These are phyloP conservation scores for Hamamelis virginiana DNA, from an alignment of 164 flowering plant species.

Conservation along the genomic window DNA sequence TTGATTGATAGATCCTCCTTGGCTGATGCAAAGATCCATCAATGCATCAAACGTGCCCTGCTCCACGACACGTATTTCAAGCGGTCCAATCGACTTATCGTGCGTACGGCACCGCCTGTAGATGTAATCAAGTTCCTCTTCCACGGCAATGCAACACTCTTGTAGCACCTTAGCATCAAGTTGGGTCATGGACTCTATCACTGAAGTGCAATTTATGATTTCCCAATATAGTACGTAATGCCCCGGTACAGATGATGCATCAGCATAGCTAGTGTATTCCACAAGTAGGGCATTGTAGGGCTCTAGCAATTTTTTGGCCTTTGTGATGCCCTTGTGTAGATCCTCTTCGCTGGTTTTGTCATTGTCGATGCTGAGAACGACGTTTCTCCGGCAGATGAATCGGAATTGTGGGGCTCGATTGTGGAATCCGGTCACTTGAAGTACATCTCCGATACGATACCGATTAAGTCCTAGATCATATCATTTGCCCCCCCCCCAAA, in stretches of 20 bases:
- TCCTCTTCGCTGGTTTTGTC: conserved; percentile 91
- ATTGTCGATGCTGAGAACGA: conserved; percentile 70
- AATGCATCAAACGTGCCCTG: conserved; percentile 63
- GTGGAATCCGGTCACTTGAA: conserved; percentile 80
- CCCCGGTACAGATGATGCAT: conserved; percentile 72
- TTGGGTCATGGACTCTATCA: neutral
- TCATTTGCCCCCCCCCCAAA: conserved; percentile 1
- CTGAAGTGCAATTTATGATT: conserved; percentile 24
- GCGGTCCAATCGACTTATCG: conserved; percentile 73
- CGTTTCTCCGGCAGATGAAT: conserved; percentile 76
- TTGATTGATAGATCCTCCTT: conserved; percentile 81
- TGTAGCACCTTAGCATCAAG: conserved; percentile 30
- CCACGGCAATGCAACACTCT: conserved; percentile 67
- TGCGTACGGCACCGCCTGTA: conserved; percentile 61
- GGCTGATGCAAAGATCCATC: conserved; percentile 67
- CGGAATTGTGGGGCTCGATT: conserved; percentile 75
- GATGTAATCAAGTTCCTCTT: conserved; percentile 64
- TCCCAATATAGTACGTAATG: conserved; percentile 90
- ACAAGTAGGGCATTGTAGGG: conserved; percentile 54
- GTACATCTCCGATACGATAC: conserved; percentile 78
- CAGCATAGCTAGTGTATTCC: conserved; percentile 87
- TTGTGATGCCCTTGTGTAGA: conserved; percentile 63
- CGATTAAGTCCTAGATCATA: conserved; percentile 54
- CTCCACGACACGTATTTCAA: conserved; percentile 78
- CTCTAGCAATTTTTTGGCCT: conserved; percentile 56